These are phyloP conservation scores for Nematodospora valgi DNA, from an alignment of 805 yeast genomes.

Conservation along the genomic window DNA sequence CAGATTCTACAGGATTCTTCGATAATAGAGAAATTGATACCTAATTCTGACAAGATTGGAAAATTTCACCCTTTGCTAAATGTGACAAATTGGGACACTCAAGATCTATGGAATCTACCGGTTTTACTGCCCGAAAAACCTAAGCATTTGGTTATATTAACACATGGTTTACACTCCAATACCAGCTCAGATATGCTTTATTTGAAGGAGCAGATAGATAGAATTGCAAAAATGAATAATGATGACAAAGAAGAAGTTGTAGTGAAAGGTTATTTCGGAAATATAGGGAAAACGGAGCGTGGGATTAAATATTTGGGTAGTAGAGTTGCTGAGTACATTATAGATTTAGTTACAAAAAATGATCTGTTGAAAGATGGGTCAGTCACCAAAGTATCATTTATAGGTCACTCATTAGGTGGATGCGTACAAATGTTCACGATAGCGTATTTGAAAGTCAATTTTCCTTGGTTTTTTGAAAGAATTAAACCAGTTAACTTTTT, in stretches of 20 bases:
- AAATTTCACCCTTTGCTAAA: conserved; percentile 31
- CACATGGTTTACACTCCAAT: conserved; percentile 93
- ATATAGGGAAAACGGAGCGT: conserved; percentile 82
- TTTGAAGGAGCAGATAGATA: conserved; percentile 75
- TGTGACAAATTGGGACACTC: conserved; percentile 56
- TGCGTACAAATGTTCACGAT: conserved; percentile 87
- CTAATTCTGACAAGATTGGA: conserved; percentile 26
- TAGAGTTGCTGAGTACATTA: conserved; percentile 71
- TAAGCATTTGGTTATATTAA: conserved; percentile 76
- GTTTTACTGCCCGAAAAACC: conserved; percentile 46
- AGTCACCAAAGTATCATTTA: conserved; percentile 70
- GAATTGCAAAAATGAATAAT: conserved; percentile 13
- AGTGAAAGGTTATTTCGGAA: conserved; percentile 79
- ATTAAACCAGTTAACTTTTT: conserved; percentile 76
- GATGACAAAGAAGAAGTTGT: conserved; percentile 49
- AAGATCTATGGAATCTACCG: conserved; percentile 75
- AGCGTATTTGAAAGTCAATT: conserved; percentile 65
- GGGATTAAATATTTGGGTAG: conserved; percentile 85
- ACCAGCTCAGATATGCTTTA: conserved; percentile 87
- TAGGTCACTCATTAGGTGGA: conserved; percentile 95
- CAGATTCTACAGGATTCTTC: conserved; percentile 30
- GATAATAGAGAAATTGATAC: conserved; percentile 17
- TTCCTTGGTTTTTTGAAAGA: conserved; percentile 66
- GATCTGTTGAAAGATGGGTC: conserved; percentile 31
- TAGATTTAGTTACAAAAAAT: conserved; percentile 48